Conservation (phyloP, 2,329 filamentous ascomycete genomes). For the Cladosporium oxysporum region DNA sequence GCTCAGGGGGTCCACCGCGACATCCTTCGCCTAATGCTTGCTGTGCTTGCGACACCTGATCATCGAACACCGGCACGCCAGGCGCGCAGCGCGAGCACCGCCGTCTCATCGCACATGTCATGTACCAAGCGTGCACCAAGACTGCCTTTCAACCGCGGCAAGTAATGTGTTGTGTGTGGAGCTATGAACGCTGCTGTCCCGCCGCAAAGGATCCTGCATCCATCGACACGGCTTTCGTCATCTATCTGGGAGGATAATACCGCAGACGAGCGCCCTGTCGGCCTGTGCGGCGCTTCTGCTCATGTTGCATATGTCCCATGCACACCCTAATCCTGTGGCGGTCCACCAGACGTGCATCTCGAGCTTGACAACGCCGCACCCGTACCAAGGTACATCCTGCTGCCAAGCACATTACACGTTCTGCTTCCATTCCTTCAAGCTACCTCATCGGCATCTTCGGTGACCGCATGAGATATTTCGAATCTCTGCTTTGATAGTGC, state of each 20-base stretch:
- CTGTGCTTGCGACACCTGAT: background rate
- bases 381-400: constrained; percentile 12
- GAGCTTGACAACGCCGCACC: constrained; percentile 10
- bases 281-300: constrained; percentile 18
- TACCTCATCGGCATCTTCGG: background rate
- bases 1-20: background rate
- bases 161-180: background rate
- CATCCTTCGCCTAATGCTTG: background rate
- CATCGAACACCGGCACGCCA: background rate
- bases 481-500: background rate
- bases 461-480: background rate
- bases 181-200: background rate
- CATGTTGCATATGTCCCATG: constrained; percentile 13
- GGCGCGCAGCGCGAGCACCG: background rate
- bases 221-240: constrained; percentile 9
- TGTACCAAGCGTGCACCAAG: background rate
- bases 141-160: constrained; percentile 8
- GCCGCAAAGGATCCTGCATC: constrained; percentile 12
- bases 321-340: constrained; percentile 17
- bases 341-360: constrained; percentile 1
- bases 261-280: constrained; percentile 12
- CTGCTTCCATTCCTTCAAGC: background rate
- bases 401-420: constrained; percentile 9
- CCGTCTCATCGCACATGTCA: background rate
- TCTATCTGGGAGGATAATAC: constrained; percentile 15